These are phyloP conservation scores for Diaporthe citri DNA, from an alignment of 2,329 filamentous ascomycete species.

Conservation along the genomic window DNA sequence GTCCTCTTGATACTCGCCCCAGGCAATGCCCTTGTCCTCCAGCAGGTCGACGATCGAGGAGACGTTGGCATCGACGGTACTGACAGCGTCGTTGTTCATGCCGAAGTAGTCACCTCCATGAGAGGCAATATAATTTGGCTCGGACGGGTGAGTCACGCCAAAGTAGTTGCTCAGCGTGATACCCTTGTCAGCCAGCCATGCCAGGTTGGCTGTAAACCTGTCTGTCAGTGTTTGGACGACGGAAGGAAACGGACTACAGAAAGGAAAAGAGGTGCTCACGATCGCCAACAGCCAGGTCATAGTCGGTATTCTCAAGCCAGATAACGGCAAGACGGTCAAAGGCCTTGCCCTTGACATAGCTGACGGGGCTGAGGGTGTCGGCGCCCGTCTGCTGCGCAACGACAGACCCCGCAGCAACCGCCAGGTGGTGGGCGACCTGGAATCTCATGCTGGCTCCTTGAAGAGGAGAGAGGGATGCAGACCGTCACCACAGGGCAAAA, in stretches of 20 bases:
- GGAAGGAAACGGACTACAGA: not conserved
- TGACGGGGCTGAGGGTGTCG: conserved; percentile 70
- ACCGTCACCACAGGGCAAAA: conserved; percentile 1
- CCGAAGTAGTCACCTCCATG: conserved; percentile 81
- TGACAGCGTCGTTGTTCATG: conserved; percentile 76
- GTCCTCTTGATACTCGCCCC: conserved; percentile 83
- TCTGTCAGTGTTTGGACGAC: conserved; percentile 40
- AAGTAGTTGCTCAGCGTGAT: conserved; percentile 71
- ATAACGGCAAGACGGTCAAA: conserved; percentile 81
- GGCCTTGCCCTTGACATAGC: conserved; percentile 75
- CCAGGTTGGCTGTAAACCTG: conserved; percentile 58
- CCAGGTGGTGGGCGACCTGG: conserved; percentile 36
- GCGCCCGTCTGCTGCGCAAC: conserved; percentile 61
- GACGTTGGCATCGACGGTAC: conserved; percentile 69
- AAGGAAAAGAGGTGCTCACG: conserved; percentile 58
- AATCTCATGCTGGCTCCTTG: conserved; percentile 34
- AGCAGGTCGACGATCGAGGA: conserved; percentile 78
- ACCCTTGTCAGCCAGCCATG: conserved; percentile 70
- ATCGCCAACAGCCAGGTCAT: conserved; percentile 72
- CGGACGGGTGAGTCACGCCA: conserved; percentile 77
- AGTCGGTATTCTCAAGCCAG: conserved; percentile 85
- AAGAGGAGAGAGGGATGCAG: not conserved
- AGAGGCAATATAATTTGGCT: conserved; percentile 81
- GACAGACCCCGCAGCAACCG: conserved; percentile 31
- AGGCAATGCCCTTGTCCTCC: conserved; percentile 73